Percentiles rank a stretch among this genome's conserved stretches.
Evolutionary conservation across 176 grass and related monocot genomes (phyloP).

Genomic region (Carex myosuroides): DNA sequence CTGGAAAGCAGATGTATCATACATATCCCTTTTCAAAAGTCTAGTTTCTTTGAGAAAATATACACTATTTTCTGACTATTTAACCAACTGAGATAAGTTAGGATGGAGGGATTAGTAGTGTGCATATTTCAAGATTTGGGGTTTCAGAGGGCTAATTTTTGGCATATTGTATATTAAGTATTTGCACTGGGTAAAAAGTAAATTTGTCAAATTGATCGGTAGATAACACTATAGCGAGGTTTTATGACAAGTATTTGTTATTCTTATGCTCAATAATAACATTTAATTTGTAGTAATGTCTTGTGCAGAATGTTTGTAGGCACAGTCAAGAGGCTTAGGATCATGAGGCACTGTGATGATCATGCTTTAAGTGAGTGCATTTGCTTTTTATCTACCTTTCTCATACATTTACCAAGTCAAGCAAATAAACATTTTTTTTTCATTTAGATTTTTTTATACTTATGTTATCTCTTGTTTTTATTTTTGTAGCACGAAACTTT

Average conservation of each 20-base stretch:
- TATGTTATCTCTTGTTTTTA: background rate
- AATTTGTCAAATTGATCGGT: background rate
- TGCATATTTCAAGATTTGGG: background rate
- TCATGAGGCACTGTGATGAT: conserved; percentile 59
- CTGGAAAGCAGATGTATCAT: background rate
- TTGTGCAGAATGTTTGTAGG: conserved; percentile 54
- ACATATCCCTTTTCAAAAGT: background rate
- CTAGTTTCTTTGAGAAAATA: background rate
- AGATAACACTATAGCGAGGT: background rate
- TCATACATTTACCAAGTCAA: background rate
- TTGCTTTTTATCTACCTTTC: background rate
- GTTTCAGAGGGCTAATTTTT: background rate
- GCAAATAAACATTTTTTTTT: background rate
- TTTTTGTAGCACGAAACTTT: background rate
- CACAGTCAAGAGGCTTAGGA: conserved; percentile 65
- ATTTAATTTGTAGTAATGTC: background rate
- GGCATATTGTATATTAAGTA: background rate
- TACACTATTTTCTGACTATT: background rate
- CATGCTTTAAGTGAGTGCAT: conserved; percentile 41
- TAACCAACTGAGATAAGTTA: background rate
- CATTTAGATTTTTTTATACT: background rate
- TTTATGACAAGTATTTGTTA: background rate
- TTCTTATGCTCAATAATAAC: conserved; percentile 9
- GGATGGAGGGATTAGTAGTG: background rate
- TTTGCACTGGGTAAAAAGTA: background rate